phyloP scores from a whole-genome alignment of 139 green algal genomes.

The Pleodorina starrii region DNA sequence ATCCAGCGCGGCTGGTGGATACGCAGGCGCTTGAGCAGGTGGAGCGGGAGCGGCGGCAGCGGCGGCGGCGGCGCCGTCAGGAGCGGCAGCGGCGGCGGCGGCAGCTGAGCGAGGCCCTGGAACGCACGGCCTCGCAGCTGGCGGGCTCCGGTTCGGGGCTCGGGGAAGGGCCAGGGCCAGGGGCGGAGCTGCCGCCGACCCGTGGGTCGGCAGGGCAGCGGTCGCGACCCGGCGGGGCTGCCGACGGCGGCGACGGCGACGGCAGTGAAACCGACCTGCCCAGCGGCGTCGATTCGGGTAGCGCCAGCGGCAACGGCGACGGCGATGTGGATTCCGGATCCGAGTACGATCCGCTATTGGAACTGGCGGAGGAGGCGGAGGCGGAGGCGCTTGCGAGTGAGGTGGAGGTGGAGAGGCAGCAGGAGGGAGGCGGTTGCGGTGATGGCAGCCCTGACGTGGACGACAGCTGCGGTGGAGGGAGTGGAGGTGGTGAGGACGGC shows the following conservation, averaged over 20 bases:
- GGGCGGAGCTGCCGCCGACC: background rate
- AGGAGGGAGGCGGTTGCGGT: background rate
- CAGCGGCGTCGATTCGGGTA: too few species aligned
- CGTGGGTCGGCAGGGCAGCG: background rate
- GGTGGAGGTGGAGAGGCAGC: background rate
- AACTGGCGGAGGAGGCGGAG: constrained; percentile 29
- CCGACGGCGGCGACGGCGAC: background rate
- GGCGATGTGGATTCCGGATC: background rate
- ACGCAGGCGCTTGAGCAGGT: constrained; percentile 5
- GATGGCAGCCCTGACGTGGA: background rate
- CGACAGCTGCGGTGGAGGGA: too few species aligned
- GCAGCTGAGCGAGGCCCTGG: background rate
- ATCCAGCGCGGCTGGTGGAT: constrained; percentile 19
- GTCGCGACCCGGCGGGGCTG: background rate
- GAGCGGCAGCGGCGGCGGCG: background rate
- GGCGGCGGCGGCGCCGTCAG: background rate
- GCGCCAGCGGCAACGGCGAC: too few species aligned
- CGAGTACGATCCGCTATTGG: constrained; percentile 29
- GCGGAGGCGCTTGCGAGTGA: background rate
- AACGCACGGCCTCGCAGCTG: constrained; percentile 14
- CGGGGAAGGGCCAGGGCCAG: background rate
- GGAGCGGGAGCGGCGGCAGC: background rate
- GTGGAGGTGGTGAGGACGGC: background rate
- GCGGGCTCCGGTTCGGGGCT: background rate
- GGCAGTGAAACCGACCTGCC: background rate